A percentile compares a stretch with the other conserved stretches of the same genome.
phyloP scores from a whole-genome alignment of 352 stramenopile species.

The Globisporangium abappressorium region DNA sequence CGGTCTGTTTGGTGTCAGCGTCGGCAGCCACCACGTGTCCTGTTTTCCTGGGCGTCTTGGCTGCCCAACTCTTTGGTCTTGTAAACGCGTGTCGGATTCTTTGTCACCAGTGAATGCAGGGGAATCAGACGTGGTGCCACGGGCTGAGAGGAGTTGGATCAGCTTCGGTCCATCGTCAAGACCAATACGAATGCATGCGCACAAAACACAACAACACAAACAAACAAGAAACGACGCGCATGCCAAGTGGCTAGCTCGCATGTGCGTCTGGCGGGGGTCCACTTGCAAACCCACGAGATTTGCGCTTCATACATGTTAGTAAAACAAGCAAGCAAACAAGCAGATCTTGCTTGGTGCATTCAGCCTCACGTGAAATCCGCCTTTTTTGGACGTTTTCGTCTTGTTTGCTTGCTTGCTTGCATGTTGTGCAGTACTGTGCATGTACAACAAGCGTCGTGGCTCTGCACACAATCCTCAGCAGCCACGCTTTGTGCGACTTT shows the following conservation, averaged over 20 bases:
- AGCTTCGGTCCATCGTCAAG: background rate
- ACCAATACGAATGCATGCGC: background rate
- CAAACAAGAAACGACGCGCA: background rate
- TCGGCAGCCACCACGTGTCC: background rate
- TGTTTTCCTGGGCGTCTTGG: background rate
- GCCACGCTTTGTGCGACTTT: background rate
- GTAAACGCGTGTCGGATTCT: background rate
- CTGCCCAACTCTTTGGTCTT: background rate
- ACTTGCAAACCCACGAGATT: background rate
- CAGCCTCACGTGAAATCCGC: background rate
- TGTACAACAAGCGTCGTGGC: background rate
- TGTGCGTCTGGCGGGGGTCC: background rate
- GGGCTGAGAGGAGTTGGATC: background rate
- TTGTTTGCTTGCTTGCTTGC: background rate
- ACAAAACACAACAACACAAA: background rate
- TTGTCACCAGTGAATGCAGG: background rate
- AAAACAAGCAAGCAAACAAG: background rate
- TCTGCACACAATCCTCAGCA: background rate
- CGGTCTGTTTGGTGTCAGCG: background rate
- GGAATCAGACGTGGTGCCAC: slow-evolving; percentile 1
- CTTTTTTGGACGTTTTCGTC: slow-evolving; percentile 7
- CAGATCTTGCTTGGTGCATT: background rate
- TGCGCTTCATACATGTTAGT: background rate
- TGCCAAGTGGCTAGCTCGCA: background rate
- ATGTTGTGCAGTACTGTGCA: background rate